Percentiles rank a stretch among this genome's conserved stretches.
Evolutionary conservation across 768 basidiomycete genomes (phyloP).

Genomic region (Phaffia australis): DNA sequence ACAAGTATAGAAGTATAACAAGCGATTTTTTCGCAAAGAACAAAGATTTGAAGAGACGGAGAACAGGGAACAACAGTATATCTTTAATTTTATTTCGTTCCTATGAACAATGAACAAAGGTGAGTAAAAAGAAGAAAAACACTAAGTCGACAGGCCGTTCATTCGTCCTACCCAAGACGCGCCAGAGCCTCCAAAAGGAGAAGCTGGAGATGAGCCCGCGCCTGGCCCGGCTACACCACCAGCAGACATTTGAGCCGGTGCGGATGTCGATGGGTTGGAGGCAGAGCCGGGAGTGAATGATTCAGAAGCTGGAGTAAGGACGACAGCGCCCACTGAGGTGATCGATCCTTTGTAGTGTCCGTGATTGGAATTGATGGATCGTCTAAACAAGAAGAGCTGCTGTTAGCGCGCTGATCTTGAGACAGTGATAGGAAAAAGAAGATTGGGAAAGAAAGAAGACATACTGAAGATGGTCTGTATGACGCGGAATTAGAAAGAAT

Average conservation of each 20-base stretch:
- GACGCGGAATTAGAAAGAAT: not conserved
- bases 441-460: not conserved
- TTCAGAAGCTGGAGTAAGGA: slow-evolving; percentile 6
- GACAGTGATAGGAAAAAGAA: not conserved
- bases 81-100: too few relatives aligned
- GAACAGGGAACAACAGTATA: too few relatives aligned
- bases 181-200: not conserved
- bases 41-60: too few relatives aligned
- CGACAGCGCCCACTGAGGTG: slow-evolving; percentile 5
- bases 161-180: too few relatives aligned
- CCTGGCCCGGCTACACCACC: too few relatives aligned
- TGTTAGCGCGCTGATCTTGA: not conserved
- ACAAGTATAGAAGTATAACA: too few relatives aligned
- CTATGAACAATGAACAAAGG: too few relatives aligned
- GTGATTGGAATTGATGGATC: slow-evolving; percentile 26
- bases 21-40: too few relatives aligned
- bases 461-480: slow-evolving; percentile 21
- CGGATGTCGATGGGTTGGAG: not conserved
- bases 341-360: slow-evolving; percentile 20
- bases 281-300: not conserved
- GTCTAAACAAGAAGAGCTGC: not conserved
- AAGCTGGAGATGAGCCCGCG: not conserved
- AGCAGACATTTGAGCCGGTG: not conserved
- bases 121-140: too few relatives aligned
- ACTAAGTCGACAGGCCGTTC: too few relatives aligned